Evolutionary conservation across 371 early-diverging fungal species (phyloP).

Genomic region (Amoeboradix gromovi): DNA sequence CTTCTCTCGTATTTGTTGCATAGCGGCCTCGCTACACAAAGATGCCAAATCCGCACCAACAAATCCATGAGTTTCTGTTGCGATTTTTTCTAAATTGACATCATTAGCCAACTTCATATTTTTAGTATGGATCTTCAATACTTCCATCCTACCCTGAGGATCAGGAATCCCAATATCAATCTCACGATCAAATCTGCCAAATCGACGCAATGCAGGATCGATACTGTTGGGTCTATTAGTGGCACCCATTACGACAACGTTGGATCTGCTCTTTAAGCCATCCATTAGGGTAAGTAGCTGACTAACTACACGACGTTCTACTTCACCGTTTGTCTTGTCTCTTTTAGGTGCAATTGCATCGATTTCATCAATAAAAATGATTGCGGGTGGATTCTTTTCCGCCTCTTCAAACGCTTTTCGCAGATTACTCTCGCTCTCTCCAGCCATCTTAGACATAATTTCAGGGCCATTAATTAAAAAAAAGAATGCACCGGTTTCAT

Average conservation of each 20-base stretch:
- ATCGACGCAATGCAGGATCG: conserved; percentile 95
- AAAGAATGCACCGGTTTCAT: conserved; percentile 73
- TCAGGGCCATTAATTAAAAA: conserved; percentile 96
- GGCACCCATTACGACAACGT: conserved; percentile 90
- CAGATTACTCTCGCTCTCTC: conserved; percentile 91
- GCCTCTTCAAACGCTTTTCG: conserved; percentile 97
- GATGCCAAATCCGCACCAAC: conserved; percentile 97
- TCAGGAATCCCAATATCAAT: conserved; percentile 99
- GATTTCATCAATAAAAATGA: conserved; percentile 93
- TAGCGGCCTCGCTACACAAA: conserved; percentile 97
- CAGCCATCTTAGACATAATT: conserved; percentile 98
- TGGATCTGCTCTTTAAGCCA: conserved; percentile 88
- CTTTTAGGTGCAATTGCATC: conserved; percentile 97
- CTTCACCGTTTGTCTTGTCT: conserved; percentile 98
- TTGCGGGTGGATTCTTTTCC: conserved; percentile 69
- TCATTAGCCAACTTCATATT: conserved; percentile 95
- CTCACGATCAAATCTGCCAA: conserved; percentile 99
- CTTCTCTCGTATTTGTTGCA: conserved; percentile 99
- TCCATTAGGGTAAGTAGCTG: conserved; percentile 98
- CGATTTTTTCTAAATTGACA: conserved; percentile 92
- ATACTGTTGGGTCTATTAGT: conserved; percentile 97
- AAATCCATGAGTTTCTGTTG: conserved; percentile 94
- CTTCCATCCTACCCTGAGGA: conserved; percentile 91
- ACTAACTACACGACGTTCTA: conserved; percentile 94
- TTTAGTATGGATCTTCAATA: conserved; percentile 96